Evolutionary conservation across 1,284 basidiomycete genomes (phyloP).

Genomic region (Volvariella volvacea): DNA sequence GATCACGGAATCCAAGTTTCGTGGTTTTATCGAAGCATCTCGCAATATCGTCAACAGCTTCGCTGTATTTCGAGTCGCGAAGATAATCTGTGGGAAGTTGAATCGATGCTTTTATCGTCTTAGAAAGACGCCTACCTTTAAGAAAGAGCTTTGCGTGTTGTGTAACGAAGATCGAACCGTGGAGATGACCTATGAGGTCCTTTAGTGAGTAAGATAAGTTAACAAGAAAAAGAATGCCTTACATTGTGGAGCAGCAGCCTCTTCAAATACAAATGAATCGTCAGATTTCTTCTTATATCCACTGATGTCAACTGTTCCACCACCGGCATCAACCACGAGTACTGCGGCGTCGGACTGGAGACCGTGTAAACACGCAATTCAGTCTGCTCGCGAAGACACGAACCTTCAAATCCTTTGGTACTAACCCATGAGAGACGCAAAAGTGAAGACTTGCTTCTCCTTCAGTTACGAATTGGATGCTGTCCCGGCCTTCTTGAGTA

Average conservation of each 20-base stretch:
- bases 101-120: neutral
- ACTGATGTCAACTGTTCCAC: slow-evolving; percentile 28
- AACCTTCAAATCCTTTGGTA: slow-evolving; percentile 6
- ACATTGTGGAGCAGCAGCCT: slow-evolving; percentile 27
- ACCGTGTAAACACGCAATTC: too few relatives aligned
- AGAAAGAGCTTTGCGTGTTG: slow-evolving; percentile 22
- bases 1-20: slow-evolving; percentile 32
- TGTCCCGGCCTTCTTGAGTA: slow-evolving; percentile 7
- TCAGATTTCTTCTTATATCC: slow-evolving; percentile 22
- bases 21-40: slow-evolving; percentile 32
- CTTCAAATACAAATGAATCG: slow-evolving; percentile 14
- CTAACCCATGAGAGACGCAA: slow-evolving; percentile 9
- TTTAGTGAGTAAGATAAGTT: neutral
- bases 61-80: slow-evolving; percentile 23
- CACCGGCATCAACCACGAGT: slow-evolving; percentile 30
- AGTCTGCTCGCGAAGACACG: too few relatives aligned
- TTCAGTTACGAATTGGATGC: slow-evolving; percentile 16
- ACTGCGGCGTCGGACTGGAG: slow-evolving; percentile 12
- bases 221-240: slow-evolving; percentile 3
- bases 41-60: slow-evolving; percentile 28
- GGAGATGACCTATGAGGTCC: slow-evolving; percentile 19
- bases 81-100: slow-evolving; percentile 22
- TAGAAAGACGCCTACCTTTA: slow-evolving; percentile 2
- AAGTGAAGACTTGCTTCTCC: slow-evolving; percentile 18
- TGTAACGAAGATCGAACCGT: slow-evolving; percentile 28